Percentiles rank a stretch among this genome's conserved stretches.
Conservation (phyloP, 768 basidiomycete genomes). For the Agrocybe pediades region DNA sequence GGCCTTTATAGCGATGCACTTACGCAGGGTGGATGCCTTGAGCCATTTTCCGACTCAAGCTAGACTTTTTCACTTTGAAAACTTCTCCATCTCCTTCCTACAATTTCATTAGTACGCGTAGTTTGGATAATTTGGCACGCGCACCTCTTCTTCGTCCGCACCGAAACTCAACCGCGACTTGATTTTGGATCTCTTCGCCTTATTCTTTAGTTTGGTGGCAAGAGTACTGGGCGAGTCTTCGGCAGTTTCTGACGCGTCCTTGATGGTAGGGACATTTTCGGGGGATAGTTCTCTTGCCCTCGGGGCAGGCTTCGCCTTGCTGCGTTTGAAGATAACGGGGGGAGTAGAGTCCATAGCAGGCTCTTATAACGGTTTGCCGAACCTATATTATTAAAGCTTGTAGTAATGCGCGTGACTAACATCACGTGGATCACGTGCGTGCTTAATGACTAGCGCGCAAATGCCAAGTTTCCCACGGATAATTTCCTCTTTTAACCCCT, state of each 20-base stretch:
- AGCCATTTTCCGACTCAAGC: slow-evolving; percentile 64
- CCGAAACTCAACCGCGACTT: slow-evolving; percentile 81
- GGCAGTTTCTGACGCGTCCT: slow-evolving; percentile 27
- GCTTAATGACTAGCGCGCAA: slow-evolving; percentile 25
- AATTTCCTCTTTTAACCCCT: slow-evolving; percentile 31
- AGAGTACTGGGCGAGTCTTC: slow-evolving; percentile 62
- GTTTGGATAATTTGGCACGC: slow-evolving; percentile 1
- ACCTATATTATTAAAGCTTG: background rate
- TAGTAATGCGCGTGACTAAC: background rate
- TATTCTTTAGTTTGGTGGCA: slow-evolving; percentile 71
- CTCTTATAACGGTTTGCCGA: background rate
- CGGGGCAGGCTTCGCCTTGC: slow-evolving; percentile 42
- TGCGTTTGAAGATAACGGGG: slow-evolving; percentile 53
- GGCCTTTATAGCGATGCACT: background rate
- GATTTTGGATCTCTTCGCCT: slow-evolving; percentile 63
- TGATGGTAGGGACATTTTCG: slow-evolving; percentile 28
- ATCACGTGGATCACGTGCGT: slow-evolving; percentile 33
- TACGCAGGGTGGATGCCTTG: slow-evolving; percentile 59
- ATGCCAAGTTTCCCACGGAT: slow-evolving; percentile 42
- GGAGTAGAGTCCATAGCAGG: slow-evolving; percentile 38
- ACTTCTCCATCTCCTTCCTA: slow-evolving; percentile 63
- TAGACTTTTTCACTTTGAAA: slow-evolving; percentile 84
- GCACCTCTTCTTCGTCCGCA: slow-evolving; percentile 49
- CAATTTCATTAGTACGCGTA: slow-evolving; percentile 27
- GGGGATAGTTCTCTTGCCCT: slow-evolving; percentile 44